phyloP scores from a whole-genome alignment of 768 basidiomycete species.

The Omphalotus guepiniiformis region DNA sequence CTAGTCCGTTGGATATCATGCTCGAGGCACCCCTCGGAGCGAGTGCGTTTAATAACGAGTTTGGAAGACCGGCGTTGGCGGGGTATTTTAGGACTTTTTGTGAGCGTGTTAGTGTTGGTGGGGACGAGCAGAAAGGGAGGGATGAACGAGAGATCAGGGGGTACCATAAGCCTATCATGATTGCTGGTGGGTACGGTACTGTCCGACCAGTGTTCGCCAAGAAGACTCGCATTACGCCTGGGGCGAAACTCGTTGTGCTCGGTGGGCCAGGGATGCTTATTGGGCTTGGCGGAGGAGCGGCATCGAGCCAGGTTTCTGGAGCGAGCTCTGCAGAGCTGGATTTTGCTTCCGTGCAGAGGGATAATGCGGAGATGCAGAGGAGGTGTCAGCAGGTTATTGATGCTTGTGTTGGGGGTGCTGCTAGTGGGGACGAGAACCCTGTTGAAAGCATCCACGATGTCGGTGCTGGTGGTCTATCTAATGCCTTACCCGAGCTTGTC shows the following conservation, averaged over 20 bases:
- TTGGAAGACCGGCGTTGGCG: conserved; percentile 86
- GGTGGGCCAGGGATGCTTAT: conserved; percentile 97
- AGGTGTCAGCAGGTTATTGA: conserved; percentile 98
- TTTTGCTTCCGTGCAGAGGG: conserved; percentile 96
- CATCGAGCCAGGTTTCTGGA: conserved; percentile 90
- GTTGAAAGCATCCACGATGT: conserved; percentile 98
- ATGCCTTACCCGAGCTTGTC: conserved; percentile 94
- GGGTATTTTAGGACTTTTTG: conserved; percentile 97
- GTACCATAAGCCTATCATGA: conserved; percentile 99
- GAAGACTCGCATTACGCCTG: conserved; percentile 73
- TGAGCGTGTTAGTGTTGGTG: conserved; percentile 60
- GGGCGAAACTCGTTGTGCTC: conserved; percentile 86
- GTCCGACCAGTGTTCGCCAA: conserved; percentile 80
- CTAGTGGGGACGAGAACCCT: conserved; percentile 51
- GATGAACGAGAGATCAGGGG: conserved; percentile 67
- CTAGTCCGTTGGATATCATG: conserved; percentile 95
- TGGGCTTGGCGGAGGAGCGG: conserved; percentile 94
- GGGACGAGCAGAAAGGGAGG: conserved; percentile 29
- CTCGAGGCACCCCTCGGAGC: conserved; percentile 42
- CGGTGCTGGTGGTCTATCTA: conserved; percentile 94
- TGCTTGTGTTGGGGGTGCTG: conserved; percentile 60
- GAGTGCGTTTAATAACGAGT: conserved; percentile 37
- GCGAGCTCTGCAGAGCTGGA: conserved; percentile 90
- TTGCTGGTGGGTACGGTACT: conserved; percentile 95
- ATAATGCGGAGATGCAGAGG: conserved; percentile 98